Conservation (phyloP, 805 yeast genomes). For the Lachancea quebecensis region DNA sequence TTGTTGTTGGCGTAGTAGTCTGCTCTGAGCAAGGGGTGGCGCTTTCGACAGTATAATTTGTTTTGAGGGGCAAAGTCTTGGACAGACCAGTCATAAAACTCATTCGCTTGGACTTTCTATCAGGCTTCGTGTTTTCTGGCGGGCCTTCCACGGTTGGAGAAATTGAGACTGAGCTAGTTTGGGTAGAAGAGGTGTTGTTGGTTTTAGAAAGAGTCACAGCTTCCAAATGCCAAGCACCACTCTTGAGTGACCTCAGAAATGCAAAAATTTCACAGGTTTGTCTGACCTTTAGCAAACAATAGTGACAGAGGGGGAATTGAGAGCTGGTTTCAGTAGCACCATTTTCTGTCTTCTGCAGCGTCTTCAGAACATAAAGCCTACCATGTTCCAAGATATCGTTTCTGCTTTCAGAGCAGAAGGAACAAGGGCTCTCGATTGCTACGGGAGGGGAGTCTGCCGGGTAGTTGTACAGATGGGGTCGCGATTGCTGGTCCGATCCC, state of each 20-base stretch:
- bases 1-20: conserved; percentile 27
- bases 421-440: conserved; percentile 69
- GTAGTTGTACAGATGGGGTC: conserved; percentile 36
- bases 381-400: conserved; percentile 68
- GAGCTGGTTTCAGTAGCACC: conserved; percentile 24
- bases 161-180: conserved; percentile 5
- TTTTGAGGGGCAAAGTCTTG: conserved; percentile 10
- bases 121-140: conserved; percentile 13
- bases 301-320: conserved; percentile 69
- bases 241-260: conserved; percentile 57
- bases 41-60: conserved; percentile 14
- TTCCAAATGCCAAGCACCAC: conserved; percentile 54
- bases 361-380: conserved; percentile 62
- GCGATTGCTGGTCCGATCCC: conserved; percentile 12
- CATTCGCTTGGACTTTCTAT: conserved; percentile 20
- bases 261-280: conserved; percentile 79
- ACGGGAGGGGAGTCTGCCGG: conserved; percentile 55
- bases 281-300: conserved; percentile 73
- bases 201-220: conserved; percentile 24
- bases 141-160: neutral
- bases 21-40: conserved; percentile 11
- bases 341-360: conserved; percentile 33
- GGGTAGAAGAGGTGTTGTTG: no score
- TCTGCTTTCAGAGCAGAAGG: conserved; percentile 77
- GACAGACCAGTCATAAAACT: conserved; percentile 25